Base-by-base conservation (phyloP, 257 asterid genomes). In the Lycium barbarum region DNA sequence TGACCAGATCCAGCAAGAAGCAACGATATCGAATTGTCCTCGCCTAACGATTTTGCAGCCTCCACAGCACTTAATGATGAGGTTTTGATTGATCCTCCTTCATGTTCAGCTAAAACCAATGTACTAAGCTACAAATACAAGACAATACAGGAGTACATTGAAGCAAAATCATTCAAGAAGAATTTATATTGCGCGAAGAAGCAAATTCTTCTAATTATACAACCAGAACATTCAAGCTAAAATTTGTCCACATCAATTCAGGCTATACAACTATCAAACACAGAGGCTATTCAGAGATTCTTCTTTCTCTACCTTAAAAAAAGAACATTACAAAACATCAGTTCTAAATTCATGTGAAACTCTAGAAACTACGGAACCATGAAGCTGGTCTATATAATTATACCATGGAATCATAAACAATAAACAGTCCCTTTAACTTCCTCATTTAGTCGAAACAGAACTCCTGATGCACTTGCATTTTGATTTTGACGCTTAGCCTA, bases 1-100 rank as follows among this genome's bases (percentile, higher is more conserved):
- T 94, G 91, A 65, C 98, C 98, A 33, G 95, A 95, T 57, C 99
- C 99, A 79, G 98, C 98, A 61, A 97, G 91, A 59, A 97, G 88
- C 81, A 97, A 82, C 47, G 96, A 91, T 63, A 97, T 89, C 14
- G 90, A 82, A 90, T 93, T 92, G 43, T 82, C 94, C 80, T 89
- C 91, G 15, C 97, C 94, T 87, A 96, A 87, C 55, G 43, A 90
- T 81, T 92, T 93, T 65, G 97, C 97, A 86, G 98, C 98, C 93
- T 93, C 98, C 63, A 97, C 90, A 15, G 96, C 97, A 93, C 97
- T 90, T 85, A 94, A 47, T 47, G 98, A 90, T 17, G 97, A 94
- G 81, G 89, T 90, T 85, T 91, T 93, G 68, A 97, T 85, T 59
- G 86, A 88, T 9, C 98, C 97, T 59, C 95, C 95, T 84, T 94